Percentiles rank a stretch among this genome's conserved stretches.
phyloP scores from a whole-genome alignment of 2,329 filamentous ascomycete species.

The Ceratocystis colombiana region DNA sequence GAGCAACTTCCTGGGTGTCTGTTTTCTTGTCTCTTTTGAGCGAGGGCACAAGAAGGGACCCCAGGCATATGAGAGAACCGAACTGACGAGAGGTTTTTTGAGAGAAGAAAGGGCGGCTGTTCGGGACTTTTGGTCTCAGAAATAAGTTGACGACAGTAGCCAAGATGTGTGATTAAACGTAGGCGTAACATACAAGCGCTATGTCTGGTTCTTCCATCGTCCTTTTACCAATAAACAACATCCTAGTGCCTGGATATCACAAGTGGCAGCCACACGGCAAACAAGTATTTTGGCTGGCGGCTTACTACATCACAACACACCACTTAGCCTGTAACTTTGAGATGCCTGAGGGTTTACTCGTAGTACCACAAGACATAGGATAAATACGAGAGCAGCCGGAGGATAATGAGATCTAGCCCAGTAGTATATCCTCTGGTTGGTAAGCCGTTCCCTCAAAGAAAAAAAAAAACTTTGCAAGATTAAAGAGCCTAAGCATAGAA shows the following conservation, averaged over 20 bases:
- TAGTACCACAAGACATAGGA: background rate
- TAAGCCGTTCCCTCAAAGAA: background rate
- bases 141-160: background rate
- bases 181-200: background rate
- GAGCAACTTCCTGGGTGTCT: background rate
- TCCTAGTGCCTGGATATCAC: background rate
- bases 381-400: background rate
- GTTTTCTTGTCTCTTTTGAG: background rate
- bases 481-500: background rate
- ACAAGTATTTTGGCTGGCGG: background rate
- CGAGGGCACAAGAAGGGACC: background rate
- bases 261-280: background rate
- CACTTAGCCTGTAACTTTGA: background rate
- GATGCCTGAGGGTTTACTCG: too few species aligned
- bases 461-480: background rate
- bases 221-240: background rate
- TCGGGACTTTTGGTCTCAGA: background rate
- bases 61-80: background rate
- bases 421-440: background rate
- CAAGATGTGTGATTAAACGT: conserved; percentile 4
- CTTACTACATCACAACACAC: background rate
- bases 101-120: background rate
- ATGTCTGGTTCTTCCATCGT: background rate
- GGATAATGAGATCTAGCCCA: background rate
- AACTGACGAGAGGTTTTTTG: background rate